phyloP scores from a whole-genome alignment of 129 eudicot species.

The Logfia minima region DNA sequence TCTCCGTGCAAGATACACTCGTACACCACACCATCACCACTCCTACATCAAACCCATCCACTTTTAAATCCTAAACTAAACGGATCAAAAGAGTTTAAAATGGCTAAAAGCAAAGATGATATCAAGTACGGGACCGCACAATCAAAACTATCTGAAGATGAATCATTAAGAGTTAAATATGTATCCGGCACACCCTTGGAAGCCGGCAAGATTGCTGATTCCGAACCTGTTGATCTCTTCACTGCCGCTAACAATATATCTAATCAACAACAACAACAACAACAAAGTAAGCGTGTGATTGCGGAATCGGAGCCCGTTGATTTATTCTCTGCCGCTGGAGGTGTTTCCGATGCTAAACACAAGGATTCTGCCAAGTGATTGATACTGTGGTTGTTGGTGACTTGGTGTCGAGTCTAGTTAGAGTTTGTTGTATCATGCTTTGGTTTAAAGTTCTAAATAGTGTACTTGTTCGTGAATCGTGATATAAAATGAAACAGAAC shows the following conservation, averaged over 20 bases:
- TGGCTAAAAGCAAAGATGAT: conserved; percentile 56
- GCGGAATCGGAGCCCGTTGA: conserved; percentile 44
- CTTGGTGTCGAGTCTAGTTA: background rate
- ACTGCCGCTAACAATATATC: conserved; percentile 43
- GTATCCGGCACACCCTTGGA: conserved; percentile 54
- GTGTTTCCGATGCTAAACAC: conserved; percentile 4
- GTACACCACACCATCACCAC: background rate
- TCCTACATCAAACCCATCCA: background rate
- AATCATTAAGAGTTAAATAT: conserved; percentile 37
- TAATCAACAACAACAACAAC: conserved; percentile 27
- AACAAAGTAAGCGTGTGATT: conserved; percentile 28
- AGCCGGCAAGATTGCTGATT: conserved; percentile 54
- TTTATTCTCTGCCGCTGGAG: conserved; percentile 32
- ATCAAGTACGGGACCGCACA: conserved; percentile 47
- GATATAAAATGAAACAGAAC: background rate
- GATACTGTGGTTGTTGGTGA: background rate
- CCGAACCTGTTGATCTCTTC: conserved; percentile 51
- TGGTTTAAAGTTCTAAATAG: background rate
- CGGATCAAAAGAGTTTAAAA: background rate
- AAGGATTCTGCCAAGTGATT: conserved; percentile 9
- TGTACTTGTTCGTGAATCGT: background rate
- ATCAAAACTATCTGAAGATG: conserved; percentile 50
- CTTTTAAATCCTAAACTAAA: background rate
- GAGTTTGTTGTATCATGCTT: background rate
- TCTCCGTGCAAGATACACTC: too few relatives aligned